A percentile compares a stretch with the other conserved stretches of the same genome.
Evolutionary conservation across 2,329 filamentous ascomycete species (phyloP).

Genomic region (Coleophoma cylindrospora): DNA sequence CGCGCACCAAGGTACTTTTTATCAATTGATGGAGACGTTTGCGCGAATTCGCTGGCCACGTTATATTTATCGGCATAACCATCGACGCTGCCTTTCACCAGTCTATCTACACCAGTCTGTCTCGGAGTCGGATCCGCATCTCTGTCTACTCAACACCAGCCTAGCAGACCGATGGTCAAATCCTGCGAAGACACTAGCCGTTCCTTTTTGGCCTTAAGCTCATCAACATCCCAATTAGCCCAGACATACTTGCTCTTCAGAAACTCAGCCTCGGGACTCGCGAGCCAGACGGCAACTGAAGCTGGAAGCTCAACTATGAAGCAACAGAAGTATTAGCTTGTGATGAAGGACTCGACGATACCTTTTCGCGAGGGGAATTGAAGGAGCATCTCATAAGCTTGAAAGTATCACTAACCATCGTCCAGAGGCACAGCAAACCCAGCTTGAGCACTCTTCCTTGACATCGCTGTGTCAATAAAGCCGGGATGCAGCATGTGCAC

Average conservation of each 20-base stretch:
- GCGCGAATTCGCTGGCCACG: no score
- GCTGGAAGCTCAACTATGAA: conserved; percentile 5
- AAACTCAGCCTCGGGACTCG: conserved; percentile 31
- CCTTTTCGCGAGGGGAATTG: no score
- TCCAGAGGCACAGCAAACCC: conserved; percentile 2
- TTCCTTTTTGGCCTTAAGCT: conserved; percentile 22
- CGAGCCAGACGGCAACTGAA: conserved; percentile 26
- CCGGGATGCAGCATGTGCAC: conserved; percentile 7
- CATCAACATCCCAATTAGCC: conserved; percentile 36
- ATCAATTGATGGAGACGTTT: no score
- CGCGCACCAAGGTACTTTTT: no score
- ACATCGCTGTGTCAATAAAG: conserved; percentile 3
- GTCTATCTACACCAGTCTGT: no score
- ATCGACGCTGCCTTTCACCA: no score
- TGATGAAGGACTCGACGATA: no score
- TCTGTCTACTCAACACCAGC: neutral
- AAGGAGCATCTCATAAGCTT: neutral
- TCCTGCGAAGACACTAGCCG: conserved; percentile 8
- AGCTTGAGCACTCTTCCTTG: conserved; percentile 1
- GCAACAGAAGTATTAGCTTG: neutral
- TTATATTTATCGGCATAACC: no score
- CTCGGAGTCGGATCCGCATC: no score
- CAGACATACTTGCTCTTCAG: conserved; percentile 31
- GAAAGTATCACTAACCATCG: conserved; percentile 3
- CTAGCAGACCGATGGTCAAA: neutral